phyloP scores from a whole-genome alignment of 192 early-diverging fungal genomes.

The Podila epicladia region DNA sequence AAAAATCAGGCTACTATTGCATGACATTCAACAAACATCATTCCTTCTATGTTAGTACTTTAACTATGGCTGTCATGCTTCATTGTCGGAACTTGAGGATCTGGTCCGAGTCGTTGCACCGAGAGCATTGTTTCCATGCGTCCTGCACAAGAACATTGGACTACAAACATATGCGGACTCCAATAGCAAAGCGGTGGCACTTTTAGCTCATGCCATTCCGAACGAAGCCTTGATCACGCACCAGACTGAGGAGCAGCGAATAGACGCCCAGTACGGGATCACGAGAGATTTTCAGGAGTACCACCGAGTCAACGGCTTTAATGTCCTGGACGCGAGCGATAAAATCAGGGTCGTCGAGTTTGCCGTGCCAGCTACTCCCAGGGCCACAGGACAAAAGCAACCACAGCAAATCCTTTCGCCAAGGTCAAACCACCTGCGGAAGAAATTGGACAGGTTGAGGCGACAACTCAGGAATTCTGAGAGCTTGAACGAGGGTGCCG shows the following conservation, averaged over 20 bases:
- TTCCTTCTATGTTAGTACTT: constrained; percentile 24
- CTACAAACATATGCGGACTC: constrained; percentile 11
- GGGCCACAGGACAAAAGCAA: neutral
- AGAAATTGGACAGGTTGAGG: constrained; percentile 21
- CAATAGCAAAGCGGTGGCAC: constrained; percentile 17
- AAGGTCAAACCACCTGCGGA: constrained; percentile 22
- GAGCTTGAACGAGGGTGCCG: constrained; percentile 15
- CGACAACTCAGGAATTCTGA: constrained; percentile 23
- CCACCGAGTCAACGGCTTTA: constrained; percentile 20
- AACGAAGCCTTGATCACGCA: neutral
- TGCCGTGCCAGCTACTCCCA: neutral
- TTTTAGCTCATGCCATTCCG: constrained; percentile 18
- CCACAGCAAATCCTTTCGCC: constrained; percentile 17
- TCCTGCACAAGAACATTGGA: constrained; percentile 23
- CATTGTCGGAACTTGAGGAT: constrained; percentile 25
- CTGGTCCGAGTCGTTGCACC: constrained; percentile 26
- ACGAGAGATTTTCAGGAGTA: constrained; percentile 43
- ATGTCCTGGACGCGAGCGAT: constrained; percentile 34
- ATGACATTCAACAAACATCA: neutral
- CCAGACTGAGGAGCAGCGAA: constrained; percentile 3
- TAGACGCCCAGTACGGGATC: constrained; percentile 14
- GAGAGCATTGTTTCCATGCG: constrained; percentile 28
- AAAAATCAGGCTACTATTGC: neutral
- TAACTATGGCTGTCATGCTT: constrained; percentile 34
- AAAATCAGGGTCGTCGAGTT: neutral